These are phyloP conservation scores for Irpex sp. DNA, from an alignment of 1,284 basidiomycete species.

Conservation along the genomic window DNA sequence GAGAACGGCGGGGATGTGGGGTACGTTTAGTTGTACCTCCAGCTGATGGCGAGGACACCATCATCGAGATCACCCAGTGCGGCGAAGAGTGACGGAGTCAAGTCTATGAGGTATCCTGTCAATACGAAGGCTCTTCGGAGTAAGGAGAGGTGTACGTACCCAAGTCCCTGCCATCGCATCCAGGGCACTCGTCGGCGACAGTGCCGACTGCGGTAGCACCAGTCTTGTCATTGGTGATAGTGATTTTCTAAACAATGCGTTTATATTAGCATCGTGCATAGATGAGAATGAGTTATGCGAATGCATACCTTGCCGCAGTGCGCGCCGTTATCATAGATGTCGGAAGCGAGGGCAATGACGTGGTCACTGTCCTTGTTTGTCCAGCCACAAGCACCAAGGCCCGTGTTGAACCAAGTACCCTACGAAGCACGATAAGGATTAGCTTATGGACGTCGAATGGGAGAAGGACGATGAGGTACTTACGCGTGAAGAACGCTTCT, in stretches of 20 bases:
- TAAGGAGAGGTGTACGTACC: conserved; percentile 23
- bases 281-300: too few species aligned
- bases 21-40: conserved; percentile 23
- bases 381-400: conserved; percentile 40
- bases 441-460: background rate
- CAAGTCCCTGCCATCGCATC: conserved; percentile 30
- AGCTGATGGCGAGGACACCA: conserved; percentile 27
- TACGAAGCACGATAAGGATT: conserved; percentile 13
- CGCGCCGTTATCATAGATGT: conserved; percentile 30
- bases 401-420: conserved; percentile 41
- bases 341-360: conserved; percentile 36
- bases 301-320: conserved; percentile 36
- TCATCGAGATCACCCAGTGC: conserved; percentile 23
- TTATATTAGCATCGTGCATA: too few species aligned
- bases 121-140: background rate
- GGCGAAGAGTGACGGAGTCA: conserved; percentile 28
- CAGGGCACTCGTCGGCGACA: conserved; percentile 33
- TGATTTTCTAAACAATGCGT: conserved; percentile 20
- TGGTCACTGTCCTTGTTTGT: conserved; percentile 31
- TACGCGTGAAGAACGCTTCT: conserved; percentile 42
- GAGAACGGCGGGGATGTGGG: background rate
- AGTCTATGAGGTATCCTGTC: conserved; percentile 17
- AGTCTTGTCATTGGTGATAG: conserved; percentile 30
- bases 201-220: conserved; percentile 28
- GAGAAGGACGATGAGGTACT: conserved; percentile 29